Base-by-base conservation (phyloP, 2,329 filamentous ascomycete genomes). In the Aspergillus ochraceoroseus region DNA sequence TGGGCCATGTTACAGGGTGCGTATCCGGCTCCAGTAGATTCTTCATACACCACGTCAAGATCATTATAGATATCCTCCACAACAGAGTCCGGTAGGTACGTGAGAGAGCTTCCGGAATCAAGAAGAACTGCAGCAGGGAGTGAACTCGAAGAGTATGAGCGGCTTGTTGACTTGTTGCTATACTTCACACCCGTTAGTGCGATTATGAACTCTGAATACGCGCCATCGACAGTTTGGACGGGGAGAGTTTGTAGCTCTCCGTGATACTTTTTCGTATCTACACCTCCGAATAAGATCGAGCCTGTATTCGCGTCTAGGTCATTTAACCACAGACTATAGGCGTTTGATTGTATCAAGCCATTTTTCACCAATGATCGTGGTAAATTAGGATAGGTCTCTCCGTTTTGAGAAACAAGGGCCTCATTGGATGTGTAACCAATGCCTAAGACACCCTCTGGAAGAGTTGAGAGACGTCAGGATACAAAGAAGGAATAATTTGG, bases 341-440 rank as follows among this genome's bases (percentile, higher is more conserved):
- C 80, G 39, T 76, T 82, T 12, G 81, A 79, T 12, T 74, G 64
- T 49, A 86, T 86, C 34, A 74, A 39, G 5, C 78, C 79, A 3
- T 75, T 69, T 19, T 76, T 63, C 1, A 76, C 76, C 68, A 89
- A 70, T 44, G 76, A 76, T 28, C 76, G 73, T 1, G 84, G 84
- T 5, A 89, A 68, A 59, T 88, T 89, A 29, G 77, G 64, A 63
- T 89, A 89, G 0, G 76, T 42, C 3, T 65, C 63, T 4, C 73
- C 55, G 36, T 57, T 55, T 71, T 74, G 48, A 36, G 74, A 73
- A 31, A 85, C 56, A 29, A 57, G 51, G n/a, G 56, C 57, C 65
- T 95, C 89, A 61, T 94, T 92, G 49, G 73, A 62, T 0, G 75
- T 61, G 61, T 95, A 95, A 5, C 89, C 89, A 46, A 96, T 83